Base-by-base conservation (phyloP, 2,329 filamentous ascomycete genomes). In the Xylariaceae sp. region DNA sequence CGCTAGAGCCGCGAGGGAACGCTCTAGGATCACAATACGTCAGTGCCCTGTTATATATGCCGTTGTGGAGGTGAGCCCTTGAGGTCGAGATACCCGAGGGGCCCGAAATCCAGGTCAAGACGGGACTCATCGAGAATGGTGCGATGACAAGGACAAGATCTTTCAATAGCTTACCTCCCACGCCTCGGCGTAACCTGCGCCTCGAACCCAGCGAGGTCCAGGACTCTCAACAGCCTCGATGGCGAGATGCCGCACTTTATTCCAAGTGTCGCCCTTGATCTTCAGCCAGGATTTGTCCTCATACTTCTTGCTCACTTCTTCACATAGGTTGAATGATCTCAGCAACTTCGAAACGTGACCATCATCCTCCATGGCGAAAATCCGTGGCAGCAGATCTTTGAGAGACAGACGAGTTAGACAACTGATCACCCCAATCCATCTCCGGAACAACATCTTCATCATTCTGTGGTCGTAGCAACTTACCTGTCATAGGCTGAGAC, bases 271-370 rank as follows among this genome's bases (percentile, higher is more conserved):
- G 0, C 79, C 77, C 55, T 75, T 77, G 38, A 90, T 69, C 47
- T 71, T 68, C 31, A 82, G 74, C 74, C 79, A 79, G 3, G 75
- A 69, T 50, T 66, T 72, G 19, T 73, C 67, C 12, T 66, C 62
- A 59, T 73, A 87, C 39, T 68, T 66, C 58, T 65, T 61, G 47
- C 77, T 79, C 1, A 78, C 63, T 31, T 75, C 66, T 66, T 86
- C 76, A 1, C 83, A 89, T 61, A 90, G 71, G 4, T 80, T 79
- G 16, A 94, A 68, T 1, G 89, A 86, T 31, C 91, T 76, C 7
- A 86, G 76, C 5, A 95, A 71, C 69, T 97, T 97, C 48, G 85
- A 77, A 10, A 83, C 77, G 70, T 97, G 93, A 0, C 92, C 91
- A 68, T 97, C 91, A 59, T 96, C 92, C 0, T 77, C 64, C 33